These are phyloP conservation scores for Exophiala oligosperma DNA, from an alignment of 2,329 filamentous ascomycete genomes.

Conservation along the genomic window DNA sequence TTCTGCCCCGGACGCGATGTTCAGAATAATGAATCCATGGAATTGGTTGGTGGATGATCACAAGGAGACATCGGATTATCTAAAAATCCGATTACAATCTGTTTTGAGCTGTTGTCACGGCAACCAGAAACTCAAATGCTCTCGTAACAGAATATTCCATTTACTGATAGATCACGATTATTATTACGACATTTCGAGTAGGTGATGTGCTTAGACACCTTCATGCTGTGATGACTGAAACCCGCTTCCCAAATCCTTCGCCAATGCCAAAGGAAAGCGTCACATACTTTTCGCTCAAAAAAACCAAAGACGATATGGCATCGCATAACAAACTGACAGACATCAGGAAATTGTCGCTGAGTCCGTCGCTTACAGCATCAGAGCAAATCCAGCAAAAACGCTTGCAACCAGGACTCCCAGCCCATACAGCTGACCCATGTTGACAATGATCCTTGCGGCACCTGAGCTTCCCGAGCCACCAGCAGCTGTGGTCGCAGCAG, in stretches of 20 bases:
- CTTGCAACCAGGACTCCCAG: constrained; percentile 55
- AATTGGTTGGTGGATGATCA: constrained; percentile 5
- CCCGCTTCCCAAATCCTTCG: constrained; percentile 3
- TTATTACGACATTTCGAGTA: constrained; percentile 5
- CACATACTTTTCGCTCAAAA: constrained; percentile 7
- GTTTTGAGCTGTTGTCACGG: constrained; percentile 5
- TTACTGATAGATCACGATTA: constrained; percentile 3
- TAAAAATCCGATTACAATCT: not conserved
- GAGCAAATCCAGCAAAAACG: constrained; percentile 59
- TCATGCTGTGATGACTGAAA: not conserved
- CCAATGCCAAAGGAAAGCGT: constrained; percentile 17
- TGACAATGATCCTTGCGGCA: constrained; percentile 43
- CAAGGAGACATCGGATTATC: not conserved
- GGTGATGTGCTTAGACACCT: not conserved
- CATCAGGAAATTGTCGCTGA: not conserved
- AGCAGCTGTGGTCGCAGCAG: constrained; percentile 28
- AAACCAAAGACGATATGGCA: constrained; percentile 1
- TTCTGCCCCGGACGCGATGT: constrained; percentile 6
- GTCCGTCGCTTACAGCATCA: constrained; percentile 46
- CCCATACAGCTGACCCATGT: constrained; percentile 58
- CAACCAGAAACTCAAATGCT: constrained; percentile 1
- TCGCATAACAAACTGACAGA: not conserved
- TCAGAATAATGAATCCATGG: not conserved
- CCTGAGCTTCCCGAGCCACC: constrained; percentile 28
- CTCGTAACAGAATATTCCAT: not conserved